Base-by-base conservation (phyloP, 257 asterid species). In the Dorcoceras hygrometricum region DNA sequence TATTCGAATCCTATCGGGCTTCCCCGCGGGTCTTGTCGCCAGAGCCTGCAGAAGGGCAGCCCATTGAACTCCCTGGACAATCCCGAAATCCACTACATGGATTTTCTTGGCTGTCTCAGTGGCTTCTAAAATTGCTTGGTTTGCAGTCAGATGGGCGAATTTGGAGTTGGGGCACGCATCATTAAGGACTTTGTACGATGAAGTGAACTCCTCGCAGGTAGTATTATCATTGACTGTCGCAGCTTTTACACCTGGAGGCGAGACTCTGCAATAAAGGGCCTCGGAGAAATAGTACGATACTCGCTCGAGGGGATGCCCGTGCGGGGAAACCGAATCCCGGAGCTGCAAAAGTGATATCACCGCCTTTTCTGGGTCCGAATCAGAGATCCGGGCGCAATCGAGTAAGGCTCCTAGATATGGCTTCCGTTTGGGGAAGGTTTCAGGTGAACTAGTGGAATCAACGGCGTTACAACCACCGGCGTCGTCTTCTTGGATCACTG, bases 91-190 rank as follows among this genome's bases (percentile, higher is more conserved):
- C 8, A 94, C 80, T 12, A 94, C 81, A 83, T 88, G 99, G 70
- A 94, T 94, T 73, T 76, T 84, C 36, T 23, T 62, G 23, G 80
- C 84, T 10, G 71, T 80, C 55, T 87, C 93, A 5, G 95, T 90
- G 29, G 96, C 93, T 71, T 94, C 97, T 0, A 94, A 77, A 43
- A 94, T 94, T 1, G 99, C 96, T 79, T 94, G 99, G 60, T 94
- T 94, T 9, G 99, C 97, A 0, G 99, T 94, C 11, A 94, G 53
- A 64, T 94, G 97, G 16, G 97, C 89, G 73, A 90, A 94, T 73
- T 90, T 90, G 0, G 96, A 88, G 83, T 88, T 86, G 0, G 99
- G 99, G 70, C 99, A 94, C 20, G 99, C 96, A 23, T 94, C 99
- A 71, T 88, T 83, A 31, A 87, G 79, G 51, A 83, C 83, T 63